Evolutionary conservation across 192 early-diverging fungal genomes (phyloP), one percentile per base, ranked within the genome.

Genomic region (Coemansia sp.): DNA sequence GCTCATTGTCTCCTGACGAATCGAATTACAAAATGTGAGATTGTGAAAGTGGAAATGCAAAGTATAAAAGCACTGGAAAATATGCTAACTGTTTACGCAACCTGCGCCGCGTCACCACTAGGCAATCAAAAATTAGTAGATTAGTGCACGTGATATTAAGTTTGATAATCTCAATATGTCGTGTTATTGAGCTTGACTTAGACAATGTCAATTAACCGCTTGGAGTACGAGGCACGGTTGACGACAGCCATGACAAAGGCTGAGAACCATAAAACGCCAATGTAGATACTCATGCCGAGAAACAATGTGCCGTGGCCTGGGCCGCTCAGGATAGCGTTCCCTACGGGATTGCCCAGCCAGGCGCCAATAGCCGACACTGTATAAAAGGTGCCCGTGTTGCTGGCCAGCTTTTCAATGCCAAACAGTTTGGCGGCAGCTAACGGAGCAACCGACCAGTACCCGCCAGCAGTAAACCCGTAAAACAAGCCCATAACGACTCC

Each of bases 361-460:
- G 73, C 73, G 27, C 77, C 77, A 21, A 63, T 51, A 10, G 72
- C 66, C 7, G 73, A 70, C 10, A 65, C 62, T 0, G 73, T 75
- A 51, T 75, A 80, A 47, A 80, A 75, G 22, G 74, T 67, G 4
- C 77, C 77, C 7, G 72, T 56, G 9, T 70, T 75, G 38, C 77
- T 80, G 3, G 77, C 48, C 3, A 80, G 65, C 54, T 65, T 70
- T 19, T 70, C 65, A 14, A 75, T 48, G 3, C 77, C 77, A 62
- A 80, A 80, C 49, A 80, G 48, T 54, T 71, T 70, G 5, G 54
- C 77, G 0, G 77, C 77, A 0, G 73, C 77, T 27, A 80, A 55
- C 23, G 77, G 77, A 3, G 62, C 64, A 19, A 80, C 51, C 9
- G 77, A 63, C 77, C 77, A 80, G 68, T 69, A 75, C 6, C 72